Evolutionary conservation across 129 eudicot genomes (phyloP), one percentile per base, ranked within the genome.

Genomic region (Pseudognaphalium luteoalbum): DNA sequence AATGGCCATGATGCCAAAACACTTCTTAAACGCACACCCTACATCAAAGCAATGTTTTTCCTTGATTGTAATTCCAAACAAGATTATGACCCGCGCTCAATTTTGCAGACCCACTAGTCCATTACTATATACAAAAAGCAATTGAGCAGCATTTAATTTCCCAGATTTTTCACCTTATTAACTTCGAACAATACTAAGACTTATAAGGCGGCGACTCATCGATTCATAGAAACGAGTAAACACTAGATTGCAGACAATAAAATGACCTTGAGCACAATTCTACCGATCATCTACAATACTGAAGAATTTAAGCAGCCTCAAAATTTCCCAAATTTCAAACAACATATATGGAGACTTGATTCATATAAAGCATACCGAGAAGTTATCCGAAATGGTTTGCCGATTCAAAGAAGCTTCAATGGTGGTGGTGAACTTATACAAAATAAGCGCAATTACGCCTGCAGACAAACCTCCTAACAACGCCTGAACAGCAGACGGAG

Each of bases 381-480:
- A 89, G 74, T 79, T 86, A 72, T 95, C 99, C 0, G 99, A 84
- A 71, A 95, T 78, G 1, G 94, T 78, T 76, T 91, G 99, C 59
- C 97, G 92, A 82, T 87, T 91, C 30, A 95, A 87, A 81, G 94
- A 66, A 35, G 90, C 89, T 86, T 95, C 99, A 21, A 95, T 72
- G 33, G 97, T 95, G 60, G 90, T 80, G 16, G 99, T 84, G 72
- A 67, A 95, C 72, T 95, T 95, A 80, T 89, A 95, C 64, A 95
- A 94, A 75, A 95, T 82, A 39, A 95, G 73, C 4, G 99, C 96
- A 73, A 95, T 89, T 6, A 88, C 87, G 25, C 91, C 99, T 2
- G 99, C 99, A 6, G 99, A 76, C 37, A 95, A 51, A 44, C 94
- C 96, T 30, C 99, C 99, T 37, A 91, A 41, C 84, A 95, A 82